These are phyloP conservation scores for Hypoxylon sp. DNA, from an alignment of 2,329 filamentous ascomycete genomes.

Conservation along the genomic window DNA sequence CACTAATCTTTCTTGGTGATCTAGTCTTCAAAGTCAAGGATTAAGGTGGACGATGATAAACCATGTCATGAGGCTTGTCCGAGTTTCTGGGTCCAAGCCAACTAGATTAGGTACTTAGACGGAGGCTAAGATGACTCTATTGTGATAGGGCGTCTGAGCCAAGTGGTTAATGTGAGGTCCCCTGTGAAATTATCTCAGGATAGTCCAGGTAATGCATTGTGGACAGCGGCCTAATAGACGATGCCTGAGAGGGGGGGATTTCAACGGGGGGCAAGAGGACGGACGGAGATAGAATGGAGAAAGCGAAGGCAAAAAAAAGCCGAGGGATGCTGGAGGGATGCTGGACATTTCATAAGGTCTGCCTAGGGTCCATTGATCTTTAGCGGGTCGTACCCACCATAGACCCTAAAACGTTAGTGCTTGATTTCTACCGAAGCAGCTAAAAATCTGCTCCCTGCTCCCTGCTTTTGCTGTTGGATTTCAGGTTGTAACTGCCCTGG, in stretches of 20 bases:
- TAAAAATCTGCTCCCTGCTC: conserved; percentile 27
- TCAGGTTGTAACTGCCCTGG: conserved; percentile 11
- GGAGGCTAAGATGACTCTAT: conserved; percentile 18
- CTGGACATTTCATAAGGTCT: conserved; percentile 22
- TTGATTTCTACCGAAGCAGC: conserved; percentile 41
- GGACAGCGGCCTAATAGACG: neutral
- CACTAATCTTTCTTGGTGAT: conserved; percentile 37
- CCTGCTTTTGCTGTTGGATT: conserved; percentile 3
- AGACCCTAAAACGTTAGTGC: conserved; percentile 43
- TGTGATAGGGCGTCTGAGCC: conserved; percentile 13
- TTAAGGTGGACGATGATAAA: conserved; percentile 29
- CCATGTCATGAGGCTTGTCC: conserved; percentile 35
- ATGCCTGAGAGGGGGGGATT: conserved; percentile 9
- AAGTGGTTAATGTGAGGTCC: conserved; percentile 23
- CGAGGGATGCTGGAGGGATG: conserved; percentile 23
- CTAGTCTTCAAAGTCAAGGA: conserved; percentile 36
- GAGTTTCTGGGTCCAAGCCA: conserved; percentile 27
- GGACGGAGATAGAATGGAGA: conserved; percentile 35
- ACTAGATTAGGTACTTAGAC: conserved; percentile 31
- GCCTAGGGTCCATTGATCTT: conserved; percentile 40
- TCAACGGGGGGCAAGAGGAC: conserved; percentile 3
- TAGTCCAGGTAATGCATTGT: conserved; percentile 3
- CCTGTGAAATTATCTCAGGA: conserved; percentile 2
- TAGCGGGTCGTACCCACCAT: conserved; percentile 44
- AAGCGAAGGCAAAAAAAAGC: conserved; percentile 32